Base-by-base conservation (phyloP, 345 rosid species). In the Laguncularia racemosa region DNA sequence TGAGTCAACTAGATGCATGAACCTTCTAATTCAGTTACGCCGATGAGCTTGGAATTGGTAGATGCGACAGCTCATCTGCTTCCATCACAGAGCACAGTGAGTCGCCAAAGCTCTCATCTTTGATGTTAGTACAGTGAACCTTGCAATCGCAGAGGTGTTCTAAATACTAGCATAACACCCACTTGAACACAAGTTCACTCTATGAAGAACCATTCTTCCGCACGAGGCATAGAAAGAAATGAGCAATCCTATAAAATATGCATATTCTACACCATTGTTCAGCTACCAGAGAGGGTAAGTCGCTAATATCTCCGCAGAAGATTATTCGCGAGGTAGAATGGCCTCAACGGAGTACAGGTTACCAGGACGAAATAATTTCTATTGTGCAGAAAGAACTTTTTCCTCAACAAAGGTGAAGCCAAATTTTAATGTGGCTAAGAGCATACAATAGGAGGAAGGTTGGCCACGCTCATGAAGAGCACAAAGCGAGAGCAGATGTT, bases 401-500 rank as follows among this genome's bases (percentile, higher is more conserved):
- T 71, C 68, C 43, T 46, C 84, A 64, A 73, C 81, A 49, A 89
- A 85, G 76, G 71, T 76, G 69, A 93, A 85, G 73, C n/a, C 99
- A 89, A 79, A 85, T 93, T 18, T 93, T n/a, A n/a, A 93, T 68
- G 99, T 93, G 62, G 99, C 95, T 54, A 93, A n/a, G n/a, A 93
- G 63, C 99, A 89, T 81, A 76, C 82, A 4, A 16, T 72, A 14
- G 73, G 53, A 54, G 81, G 73, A 57, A 66, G 75, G 20, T 48
- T 78, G 9, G 55, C 68, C 5, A 38, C 75, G n/a, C 0, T 67
- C 63, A 21, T 67, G 59, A 60, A 33, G 51, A 59, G 13, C 16
- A 16, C 40, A 33, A 9, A 33, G 40, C 40, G n/a, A 33, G 40
- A 33, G 40, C n/a, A n/a, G n/a, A n/a, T n/a, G n/a, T n/a, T n/a